Evolutionary conservation across 2,329 filamentous ascomycete species (phyloP), one percentile per base, ranked within the genome.

Genomic region (Aspergillus viridinutans): DNA sequence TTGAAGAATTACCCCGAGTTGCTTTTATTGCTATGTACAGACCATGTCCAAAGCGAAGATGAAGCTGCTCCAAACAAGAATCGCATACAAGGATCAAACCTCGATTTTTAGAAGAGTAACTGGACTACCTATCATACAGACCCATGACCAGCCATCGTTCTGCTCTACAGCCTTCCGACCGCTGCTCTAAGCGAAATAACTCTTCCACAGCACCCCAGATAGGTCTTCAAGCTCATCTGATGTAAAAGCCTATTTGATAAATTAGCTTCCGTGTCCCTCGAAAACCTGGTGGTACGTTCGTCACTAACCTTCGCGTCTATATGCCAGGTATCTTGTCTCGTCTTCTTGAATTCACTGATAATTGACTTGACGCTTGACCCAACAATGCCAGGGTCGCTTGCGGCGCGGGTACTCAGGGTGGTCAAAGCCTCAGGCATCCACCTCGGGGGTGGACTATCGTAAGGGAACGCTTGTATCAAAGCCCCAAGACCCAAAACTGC

Each of bases 341-440:
- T 99, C 84, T 99, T 99, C 80, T 99, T 99, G 81, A 99, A 99
- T 69, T 99, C 95, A 59, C 92, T 92, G 63, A 99, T 79, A 38
- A 97, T 92, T 20, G 83, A 84, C 82, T 99, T 99, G 10, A 96
- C 95, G 58, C 93, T 94, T 76, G 96, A 96, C 2, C 94, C 94
- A 54, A 99, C 92, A 57, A 95, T 88, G 0, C 94, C 94, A 0
- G 91, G 86, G 68, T 99, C 94, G 49, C 85, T 90, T 1, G 93
- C 92, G 9, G 95, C 92, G 64, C 88, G 87, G 38, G 88, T 85
- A 5, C 93, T 95, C 61, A 99, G 76, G 10, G 88, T 89, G 10
- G 93, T 92, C 53, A 99, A 78, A 26, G 96, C 88, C 68, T 95
- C 92, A 0, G 94, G 93, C 85, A 99, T 89, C 94, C 95, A 99